Conservation (phyloP, 1,284 basidiomycete genomes). For the Heterobasidion annosum region DNA sequence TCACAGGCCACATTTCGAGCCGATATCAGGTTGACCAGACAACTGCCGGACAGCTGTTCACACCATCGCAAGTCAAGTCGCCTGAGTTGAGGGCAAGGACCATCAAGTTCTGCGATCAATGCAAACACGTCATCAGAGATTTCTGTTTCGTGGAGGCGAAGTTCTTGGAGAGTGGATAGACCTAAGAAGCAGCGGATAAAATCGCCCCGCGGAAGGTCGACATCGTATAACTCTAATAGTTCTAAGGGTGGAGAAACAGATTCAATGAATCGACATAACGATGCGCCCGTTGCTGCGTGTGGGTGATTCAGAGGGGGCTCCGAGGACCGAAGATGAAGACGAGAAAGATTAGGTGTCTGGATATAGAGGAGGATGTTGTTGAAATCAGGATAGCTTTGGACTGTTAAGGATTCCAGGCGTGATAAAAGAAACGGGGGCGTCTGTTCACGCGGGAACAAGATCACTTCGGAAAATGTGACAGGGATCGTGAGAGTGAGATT, state of each 20-base stretch:
- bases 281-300: conserved; percentile 27
- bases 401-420: conserved; percentile 27
- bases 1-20: conserved; percentile 22
- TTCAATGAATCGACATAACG: conserved; percentile 32
- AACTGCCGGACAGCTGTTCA: conserved; percentile 40
- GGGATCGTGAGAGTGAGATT: conserved; percentile 33
- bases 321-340: conserved; percentile 35
- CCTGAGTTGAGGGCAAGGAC: conserved; percentile 37
- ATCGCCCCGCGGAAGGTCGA: conserved; percentile 34
- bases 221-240: conserved; percentile 46
- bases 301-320: conserved; percentile 28
- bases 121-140: conserved; percentile 41
- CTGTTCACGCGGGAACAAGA: conserved; percentile 17
- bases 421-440: conserved; percentile 18
- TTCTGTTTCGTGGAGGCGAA: conserved; percentile 53
- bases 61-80: conserved; percentile 56
- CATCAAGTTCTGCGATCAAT: conserved; percentile 23
- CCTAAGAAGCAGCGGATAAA: conserved; percentile 31
- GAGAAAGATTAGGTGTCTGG: conserved; percentile 29
- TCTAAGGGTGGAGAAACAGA: conserved; percentile 32
- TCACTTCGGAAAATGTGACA: conserved; percentile 22
- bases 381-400: conserved; percentile 33
- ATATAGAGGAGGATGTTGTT: conserved; percentile 35
- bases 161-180: conserved; percentile 32
- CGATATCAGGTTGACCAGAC: conserved; percentile 38